Evolutionary conservation across 768 basidiomycete species (phyloP).

Genomic region (Naganishia friedmannii): DNA sequence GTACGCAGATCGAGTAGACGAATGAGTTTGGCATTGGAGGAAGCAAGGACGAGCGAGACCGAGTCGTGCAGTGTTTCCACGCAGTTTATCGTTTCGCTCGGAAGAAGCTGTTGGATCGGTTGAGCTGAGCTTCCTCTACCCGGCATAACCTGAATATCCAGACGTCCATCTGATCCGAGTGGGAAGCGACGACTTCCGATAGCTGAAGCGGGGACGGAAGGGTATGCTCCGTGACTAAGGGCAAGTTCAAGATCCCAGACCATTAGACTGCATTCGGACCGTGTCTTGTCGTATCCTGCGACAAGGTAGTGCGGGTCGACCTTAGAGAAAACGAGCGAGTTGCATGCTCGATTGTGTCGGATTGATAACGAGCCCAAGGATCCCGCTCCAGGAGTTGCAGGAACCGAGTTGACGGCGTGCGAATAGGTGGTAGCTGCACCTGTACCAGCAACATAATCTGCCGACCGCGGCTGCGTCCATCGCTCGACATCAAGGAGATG

Average conservation of each 20-base stretch:
- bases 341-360: conserved; percentile 28
- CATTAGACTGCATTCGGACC: conserved; percentile 13
- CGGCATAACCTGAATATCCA: conserved; percentile 9
- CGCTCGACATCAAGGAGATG: conserved; percentile 17
- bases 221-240: neutral
- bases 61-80: conserved; percentile 29
- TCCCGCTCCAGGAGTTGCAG: conserved; percentile 26
- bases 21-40: conserved; percentile 21
- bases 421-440: conserved; percentile 9
- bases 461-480: conserved; percentile 17
- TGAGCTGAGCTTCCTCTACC: conserved; percentile 1
- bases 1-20: conserved; percentile 28
- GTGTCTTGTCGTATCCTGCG: conserved; percentile 32
- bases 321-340: conserved; percentile 22
- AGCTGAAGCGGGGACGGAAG: neutral
- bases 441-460: conserved; percentile 6
- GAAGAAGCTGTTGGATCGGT: conserved; percentile 26
- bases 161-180: conserved; percentile 3
- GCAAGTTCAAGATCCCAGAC: conserved; percentile 31
- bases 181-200: conserved; percentile 7
- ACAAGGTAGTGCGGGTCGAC: conserved; percentile 23
- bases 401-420: conserved; percentile 1
- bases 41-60: conserved; percentile 22
- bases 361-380: conserved; percentile 37
- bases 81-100: conserved; percentile 36